A percentile compares a stretch with the other conserved stretches of the same genome.
phyloP scores from a whole-genome alignment of 1,139 yeast species.

The Kurtzmaniella quercitrusa region DNA sequence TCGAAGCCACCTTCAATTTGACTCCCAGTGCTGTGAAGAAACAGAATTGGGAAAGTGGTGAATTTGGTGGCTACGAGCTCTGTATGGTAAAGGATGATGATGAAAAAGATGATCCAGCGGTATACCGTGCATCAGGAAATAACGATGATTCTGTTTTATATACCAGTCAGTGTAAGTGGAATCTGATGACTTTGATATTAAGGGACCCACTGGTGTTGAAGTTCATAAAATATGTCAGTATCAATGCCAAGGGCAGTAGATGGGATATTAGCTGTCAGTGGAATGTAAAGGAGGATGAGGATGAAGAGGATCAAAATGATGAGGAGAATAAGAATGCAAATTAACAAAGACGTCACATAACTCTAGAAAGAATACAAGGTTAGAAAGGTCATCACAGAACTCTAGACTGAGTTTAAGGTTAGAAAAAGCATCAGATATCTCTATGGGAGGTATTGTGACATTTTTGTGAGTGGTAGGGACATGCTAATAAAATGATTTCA shows the following conservation, averaged over 20 bases:
- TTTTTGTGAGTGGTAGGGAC: too few species aligned
- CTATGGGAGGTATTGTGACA: too few species aligned
- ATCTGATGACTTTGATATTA: conserved; percentile 68
- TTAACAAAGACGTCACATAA: too few species aligned
- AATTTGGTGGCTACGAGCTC: conserved; percentile 89
- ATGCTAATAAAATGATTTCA: too few species aligned
- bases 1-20: conserved; percentile 68
- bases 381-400: too few species aligned
- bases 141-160: conserved; percentile 74
- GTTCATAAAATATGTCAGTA: conserved; percentile 88
- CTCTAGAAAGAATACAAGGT: too few species aligned
- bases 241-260: conserved; percentile 82
- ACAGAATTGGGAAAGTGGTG: conserved; percentile 81
- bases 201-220: conserved; percentile 83
- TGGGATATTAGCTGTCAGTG: conserved; percentile 89
- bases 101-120: conserved; percentile 53
- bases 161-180: conserved; percentile 83
- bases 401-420: too few species aligned
- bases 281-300: conserved; percentile 49
- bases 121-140: conserved; percentile 52
- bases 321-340: neutral
- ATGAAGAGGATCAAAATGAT: conserved; percentile 9
- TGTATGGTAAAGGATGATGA: conserved; percentile 65
- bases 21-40: conserved; percentile 60
- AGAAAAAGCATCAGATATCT: too few species aligned